Evolutionary conservation across 495 filamentous ascomycete species (phyloP), one percentile per base, ranked within the genome.

Genomic region (Amorphotheca resinae): DNA sequence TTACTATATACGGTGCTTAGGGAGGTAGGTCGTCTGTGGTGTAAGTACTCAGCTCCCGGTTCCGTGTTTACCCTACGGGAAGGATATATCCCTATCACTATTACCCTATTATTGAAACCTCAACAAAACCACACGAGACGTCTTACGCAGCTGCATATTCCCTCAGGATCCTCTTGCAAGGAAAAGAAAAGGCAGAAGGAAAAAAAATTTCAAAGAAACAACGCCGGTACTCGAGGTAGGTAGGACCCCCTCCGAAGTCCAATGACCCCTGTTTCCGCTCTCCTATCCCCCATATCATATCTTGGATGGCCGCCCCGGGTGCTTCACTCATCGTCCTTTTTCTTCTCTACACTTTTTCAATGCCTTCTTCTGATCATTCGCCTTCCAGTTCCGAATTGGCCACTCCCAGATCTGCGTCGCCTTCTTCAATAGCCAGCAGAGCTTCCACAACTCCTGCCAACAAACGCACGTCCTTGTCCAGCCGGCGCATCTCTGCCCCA

Each of bases 331-430:
- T 25, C 21, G 30, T 35, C 50, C 41, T 45, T 53, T 41, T 25
- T 44, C 51, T 45, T 42, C 34, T 37, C 39, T 42, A 22, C 40
- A 42, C 44, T 49, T 49, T 48, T 48, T 46, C 64, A 57, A 72
- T 72, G 69, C 67, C 69, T 62, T 69, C 67, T 50, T 69, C 67
- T 50, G 64, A 59, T 56, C 43, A 46, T 38, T 52, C 45, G 14
- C 21, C 55, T 48, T 55, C 58, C 42, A 59, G 54, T 46, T 68
- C 69, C 54, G 70, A 72, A 51, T 57, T 74, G 49, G 66, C 63
- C 43, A 73, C 69, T 17, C 68, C 71, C 49, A 63, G 69, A 53
- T 74, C 71, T 8, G 57, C 61, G 42, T 74, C 71, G 30, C 70
- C 69, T 28, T 66, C 69, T 3, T 53, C 54, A 20, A 54, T 60